phyloP scores from a whole-genome alignment of 2,329 filamentous ascomycete species.

The Aspergillus candidus region DNA sequence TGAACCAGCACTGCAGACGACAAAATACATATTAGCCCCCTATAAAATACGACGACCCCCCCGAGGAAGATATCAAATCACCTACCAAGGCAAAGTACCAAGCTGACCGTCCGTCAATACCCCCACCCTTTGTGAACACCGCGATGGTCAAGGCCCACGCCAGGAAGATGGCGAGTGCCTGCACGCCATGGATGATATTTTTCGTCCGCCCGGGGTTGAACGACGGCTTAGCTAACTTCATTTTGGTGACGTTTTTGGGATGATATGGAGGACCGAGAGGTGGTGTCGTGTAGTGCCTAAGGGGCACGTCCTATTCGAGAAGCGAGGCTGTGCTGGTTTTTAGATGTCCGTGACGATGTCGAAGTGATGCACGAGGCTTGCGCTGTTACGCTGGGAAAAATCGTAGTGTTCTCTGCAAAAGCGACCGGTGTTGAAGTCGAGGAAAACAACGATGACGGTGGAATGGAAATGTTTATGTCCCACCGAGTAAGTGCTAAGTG shows the following conservation, averaged over 20 bases:
- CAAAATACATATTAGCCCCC: conserved; percentile 1
- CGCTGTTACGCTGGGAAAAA: too few species aligned
- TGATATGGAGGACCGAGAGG: conserved; percentile 11
- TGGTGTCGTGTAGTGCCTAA: conserved; percentile 9
- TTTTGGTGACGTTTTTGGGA: conserved; percentile 6
- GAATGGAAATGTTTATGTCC: too few species aligned
- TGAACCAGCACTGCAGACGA: conserved; percentile 51
- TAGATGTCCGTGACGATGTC: background rate
- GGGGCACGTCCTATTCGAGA: conserved; percentile 8
- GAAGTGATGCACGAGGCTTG: too few species aligned
- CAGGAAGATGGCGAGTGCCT: conserved; percentile 53
- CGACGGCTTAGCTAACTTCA: conserved; percentile 27
- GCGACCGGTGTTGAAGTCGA: too few species aligned
- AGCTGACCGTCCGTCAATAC: conserved; percentile 49
- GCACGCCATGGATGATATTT: conserved; percentile 48
- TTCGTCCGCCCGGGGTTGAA: conserved; percentile 51
- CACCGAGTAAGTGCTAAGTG: too few species aligned
- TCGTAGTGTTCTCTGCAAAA: too few species aligned
- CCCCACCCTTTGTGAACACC: conserved; percentile 50
- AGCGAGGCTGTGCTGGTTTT: too few species aligned
- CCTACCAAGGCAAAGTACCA: conserved; percentile 56
- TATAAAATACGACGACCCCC: background rate
- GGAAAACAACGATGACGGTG: too few species aligned
- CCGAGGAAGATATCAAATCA: background rate
- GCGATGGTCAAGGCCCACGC: conserved; percentile 53